These are phyloP conservation scores for Globisporangium carolinianum DNA, from an alignment of 352 stramenopile genomes.

Conservation along the genomic window DNA sequence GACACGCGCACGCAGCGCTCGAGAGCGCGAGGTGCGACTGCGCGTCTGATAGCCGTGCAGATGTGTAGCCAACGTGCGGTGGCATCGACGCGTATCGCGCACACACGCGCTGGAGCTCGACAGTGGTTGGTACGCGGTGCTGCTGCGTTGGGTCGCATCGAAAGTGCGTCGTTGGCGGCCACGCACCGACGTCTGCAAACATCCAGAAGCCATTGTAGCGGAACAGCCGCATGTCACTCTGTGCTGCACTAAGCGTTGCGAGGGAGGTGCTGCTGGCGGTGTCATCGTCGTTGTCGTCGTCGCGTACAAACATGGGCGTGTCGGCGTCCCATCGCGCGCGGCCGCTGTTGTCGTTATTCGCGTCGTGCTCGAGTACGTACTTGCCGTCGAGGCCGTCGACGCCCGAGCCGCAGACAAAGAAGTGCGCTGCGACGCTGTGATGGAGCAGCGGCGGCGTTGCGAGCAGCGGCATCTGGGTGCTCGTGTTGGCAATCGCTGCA, in stretches of 20 bases:
- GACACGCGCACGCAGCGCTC: too few relatives aligned
- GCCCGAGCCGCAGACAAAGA: slow-evolving; percentile 49
- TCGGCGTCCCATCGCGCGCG: slow-evolving; percentile 23
- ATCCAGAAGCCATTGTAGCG: slow-evolving; percentile 64
- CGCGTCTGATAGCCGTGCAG: slow-evolving; percentile 13
- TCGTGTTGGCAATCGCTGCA: too few relatives aligned
- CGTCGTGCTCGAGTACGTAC: slow-evolving; percentile 26
- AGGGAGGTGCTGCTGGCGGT: neutral
- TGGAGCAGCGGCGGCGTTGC: too few relatives aligned
- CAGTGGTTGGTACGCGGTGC: slow-evolving; percentile 3
- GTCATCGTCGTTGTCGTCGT: slow-evolving; percentile 24
- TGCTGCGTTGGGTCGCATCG: slow-evolving; percentile 51
- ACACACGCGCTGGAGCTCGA: slow-evolving; percentile 21
- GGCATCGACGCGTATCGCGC: slow-evolving; percentile 24
- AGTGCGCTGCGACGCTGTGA: slow-evolving; percentile 6
- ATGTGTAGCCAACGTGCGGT: slow-evolving; percentile 31
- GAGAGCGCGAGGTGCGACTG: slow-evolving; percentile 20
- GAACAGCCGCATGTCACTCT: slow-evolving; percentile 46
- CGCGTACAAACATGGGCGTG: slow-evolving; percentile 35
- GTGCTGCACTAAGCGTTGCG: neutral
- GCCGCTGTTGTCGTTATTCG: neutral
- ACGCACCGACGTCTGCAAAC: slow-evolving; percentile 44
- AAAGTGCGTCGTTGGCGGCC: slow-evolving; percentile 52
- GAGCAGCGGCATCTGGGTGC: too few relatives aligned
- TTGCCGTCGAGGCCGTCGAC: slow-evolving; percentile 45